phyloP scores from a whole-genome alignment of 2,329 filamentous ascomycete species.

The Colletotrichum higginsianum region DNA sequence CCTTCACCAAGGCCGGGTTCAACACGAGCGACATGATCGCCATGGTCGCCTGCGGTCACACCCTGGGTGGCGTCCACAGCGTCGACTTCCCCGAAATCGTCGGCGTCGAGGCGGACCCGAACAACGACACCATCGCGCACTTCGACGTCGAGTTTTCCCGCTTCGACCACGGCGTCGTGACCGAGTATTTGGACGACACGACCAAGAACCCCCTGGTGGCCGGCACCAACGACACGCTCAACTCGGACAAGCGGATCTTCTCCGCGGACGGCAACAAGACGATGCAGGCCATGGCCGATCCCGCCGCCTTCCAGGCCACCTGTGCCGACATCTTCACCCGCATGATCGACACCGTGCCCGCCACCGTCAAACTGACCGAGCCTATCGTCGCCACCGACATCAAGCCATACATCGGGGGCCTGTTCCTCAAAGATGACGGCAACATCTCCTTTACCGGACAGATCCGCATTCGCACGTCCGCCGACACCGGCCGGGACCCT shows the following conservation, averaged over 20 bases:
- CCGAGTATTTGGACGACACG: constrained; percentile 58
- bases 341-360: constrained; percentile 56
- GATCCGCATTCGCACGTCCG: constrained; percentile 45
- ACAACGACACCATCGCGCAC: constrained; percentile 51
- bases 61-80: constrained; percentile 60
- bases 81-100: constrained; percentile 57
- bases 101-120: constrained; percentile 39
- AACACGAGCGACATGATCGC: constrained; percentile 53
- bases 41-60: constrained; percentile 55
- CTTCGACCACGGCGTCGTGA: constrained; percentile 61
- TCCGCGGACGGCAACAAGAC: constrained; percentile 60
- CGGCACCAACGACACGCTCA: constrained; percentile 54
- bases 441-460: constrained; percentile 46
- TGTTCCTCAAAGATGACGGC: constrained; percentile 48
- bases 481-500: constrained; percentile 43
- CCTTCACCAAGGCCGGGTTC: constrained; percentile 52
- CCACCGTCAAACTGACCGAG: constrained; percentile 48
- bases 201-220: constrained; percentile 60
- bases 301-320: constrained; percentile 49
- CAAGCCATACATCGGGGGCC: constrained; percentile 50
- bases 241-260: constrained; percentile 62
- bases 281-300: constrained; percentile 56
- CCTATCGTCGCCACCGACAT: constrained; percentile 49
- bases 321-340: constrained; percentile 50
- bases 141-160: constrained; percentile 59